Percentiles rank a stretch among this genome's conserved stretches.
Conservation (phyloP, 495 filamentous ascomycete genomes). For the Aspergillus cavernicola region DNA sequence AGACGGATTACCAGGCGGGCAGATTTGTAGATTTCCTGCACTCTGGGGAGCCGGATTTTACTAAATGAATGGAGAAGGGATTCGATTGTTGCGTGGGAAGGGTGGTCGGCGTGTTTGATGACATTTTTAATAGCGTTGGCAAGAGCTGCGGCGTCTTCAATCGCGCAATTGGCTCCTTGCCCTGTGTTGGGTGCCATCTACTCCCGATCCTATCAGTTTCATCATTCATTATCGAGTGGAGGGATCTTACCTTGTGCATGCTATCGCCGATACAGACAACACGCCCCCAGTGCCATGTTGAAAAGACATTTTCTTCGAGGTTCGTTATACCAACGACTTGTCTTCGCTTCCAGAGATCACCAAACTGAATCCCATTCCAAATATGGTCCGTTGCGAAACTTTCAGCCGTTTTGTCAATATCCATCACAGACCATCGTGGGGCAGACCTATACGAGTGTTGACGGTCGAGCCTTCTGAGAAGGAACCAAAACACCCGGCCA, state of each 20-base stretch:
- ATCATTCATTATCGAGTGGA: not conserved
- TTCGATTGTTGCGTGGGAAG: not conserved
- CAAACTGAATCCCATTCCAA: constrained; percentile 14
- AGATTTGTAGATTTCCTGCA: constrained; percentile 5
- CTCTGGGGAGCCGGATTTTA: not conserved
- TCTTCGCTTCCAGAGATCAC: constrained; percentile 16
- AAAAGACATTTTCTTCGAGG: constrained; percentile 21
- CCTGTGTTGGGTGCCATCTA: constrained; percentile 26
- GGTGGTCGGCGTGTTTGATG: not conserved
- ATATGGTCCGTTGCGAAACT: not conserved
- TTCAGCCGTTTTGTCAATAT: not conserved
- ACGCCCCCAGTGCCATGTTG: constrained; percentile 19
- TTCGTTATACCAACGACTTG: constrained; percentile 9
- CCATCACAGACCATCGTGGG: constrained; percentile 27
- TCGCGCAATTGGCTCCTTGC: constrained; percentile 26
- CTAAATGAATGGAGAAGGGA: not conserved
- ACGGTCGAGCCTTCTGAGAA: constrained; percentile 40
- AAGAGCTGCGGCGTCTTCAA: constrained; percentile 21
- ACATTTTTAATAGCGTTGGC: constrained; percentile 5
- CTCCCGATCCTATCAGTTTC: not conserved
- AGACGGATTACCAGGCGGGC: constrained; percentile 9
- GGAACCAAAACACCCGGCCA: constrained; percentile 21
- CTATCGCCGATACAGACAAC: constrained; percentile 23
- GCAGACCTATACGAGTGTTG: constrained; percentile 31
- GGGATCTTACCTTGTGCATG: constrained; percentile 23